Evolutionary conservation across 2,329 filamentous ascomycete genomes (phyloP).

Genomic region (Aspergillus pseudoterreus): DNA sequence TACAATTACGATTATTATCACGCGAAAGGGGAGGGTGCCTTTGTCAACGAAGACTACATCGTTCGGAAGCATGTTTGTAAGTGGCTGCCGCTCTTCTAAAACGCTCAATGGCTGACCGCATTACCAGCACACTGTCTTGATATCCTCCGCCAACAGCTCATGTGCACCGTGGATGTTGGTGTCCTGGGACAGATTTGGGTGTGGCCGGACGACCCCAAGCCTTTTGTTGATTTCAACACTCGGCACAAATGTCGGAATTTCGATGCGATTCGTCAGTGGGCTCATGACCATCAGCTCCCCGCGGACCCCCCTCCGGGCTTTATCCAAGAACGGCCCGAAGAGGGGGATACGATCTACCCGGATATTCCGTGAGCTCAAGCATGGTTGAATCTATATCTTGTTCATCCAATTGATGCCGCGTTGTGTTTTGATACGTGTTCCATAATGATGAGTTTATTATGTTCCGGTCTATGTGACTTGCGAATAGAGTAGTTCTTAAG

Average conservation of each 20-base stretch:
- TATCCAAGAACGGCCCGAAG: slow-evolving; percentile 1
- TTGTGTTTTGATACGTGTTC: no score
- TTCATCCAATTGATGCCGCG: no score
- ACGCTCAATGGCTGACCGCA: background rate
- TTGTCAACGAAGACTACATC: slow-evolving; percentile 54
- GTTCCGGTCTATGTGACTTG: no score
- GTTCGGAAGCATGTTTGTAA: slow-evolving; percentile 56
- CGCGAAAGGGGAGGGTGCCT: slow-evolving; percentile 48
- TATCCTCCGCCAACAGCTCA: slow-evolving; percentile 57
- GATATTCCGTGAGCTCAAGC: background rate
- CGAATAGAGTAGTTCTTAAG: no score
- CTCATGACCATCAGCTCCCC: slow-evolving; percentile 3
- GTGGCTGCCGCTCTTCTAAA: slow-evolving; percentile 20
- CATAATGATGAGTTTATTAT: no score
- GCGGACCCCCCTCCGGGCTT: background rate
- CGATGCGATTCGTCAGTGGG: slow-evolving; percentile 18
- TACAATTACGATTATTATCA: slow-evolving; percentile 62
- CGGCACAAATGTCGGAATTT: slow-evolving; percentile 49
- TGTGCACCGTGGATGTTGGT: slow-evolving; percentile 59
- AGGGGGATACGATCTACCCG: slow-evolving; percentile 1
- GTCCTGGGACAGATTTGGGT: slow-evolving; percentile 60
- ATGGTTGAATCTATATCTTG: no score
- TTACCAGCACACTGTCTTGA: slow-evolving; percentile 55
- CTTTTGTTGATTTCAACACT: slow-evolving; percentile 61
- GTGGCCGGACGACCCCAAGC: slow-evolving; percentile 37